Base-by-base conservation (phyloP, 805 yeast genomes). In the Brettanomyces custersianus region DNA sequence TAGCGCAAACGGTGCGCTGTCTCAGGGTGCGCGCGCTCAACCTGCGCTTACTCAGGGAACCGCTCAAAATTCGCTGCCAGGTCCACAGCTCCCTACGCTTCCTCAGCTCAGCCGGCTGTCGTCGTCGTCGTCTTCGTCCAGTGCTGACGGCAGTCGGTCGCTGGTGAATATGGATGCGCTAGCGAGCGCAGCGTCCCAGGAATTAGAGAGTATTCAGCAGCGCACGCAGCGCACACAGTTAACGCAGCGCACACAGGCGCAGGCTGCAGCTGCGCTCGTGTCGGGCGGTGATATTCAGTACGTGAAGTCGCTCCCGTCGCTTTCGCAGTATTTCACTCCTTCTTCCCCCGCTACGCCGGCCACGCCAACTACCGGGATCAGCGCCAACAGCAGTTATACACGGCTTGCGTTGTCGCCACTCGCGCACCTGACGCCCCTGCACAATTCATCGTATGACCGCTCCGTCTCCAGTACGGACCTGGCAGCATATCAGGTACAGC, bases 141-240 rank as follows among this genome's bases (percentile, higher is more conserved):
- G n/a, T n/a, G n/a, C n/a, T n/a, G n/a, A n/a, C n/a, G n/a, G n/a
- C n/a, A n/a, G n/a, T n/a, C 12, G 27, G 9, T 19, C 35, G 34
- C 22, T 41, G 36, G 33, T 46, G 48, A 31, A 31, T 30, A 72
- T 72, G 34, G 74, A 72, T 47, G 55, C 70, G 3, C 52, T 72
- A 33, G 77, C 77, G 5, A 57, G 68, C 10, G 76, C 77, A 5
- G 77, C 78, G 4, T 62, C 73, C 3, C 74, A 71, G 47, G 78
- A 72, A 49, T 58, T 72, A 38, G 62, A 62, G 37, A 60, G 62
- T 39, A 43, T 72, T 40, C 64, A 65, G 42, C 41, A 49, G 24
- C 28, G 28, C 51, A 13, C 15, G 33, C 40, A 15, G 16, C n/a
- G n/a, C n/a, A 28, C 40, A 7, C 28, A 29, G n/a, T 15, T 10